Conservation (phyloP, 192 early-diverging fungal species). For the Anaeromyces robustus region DNA sequence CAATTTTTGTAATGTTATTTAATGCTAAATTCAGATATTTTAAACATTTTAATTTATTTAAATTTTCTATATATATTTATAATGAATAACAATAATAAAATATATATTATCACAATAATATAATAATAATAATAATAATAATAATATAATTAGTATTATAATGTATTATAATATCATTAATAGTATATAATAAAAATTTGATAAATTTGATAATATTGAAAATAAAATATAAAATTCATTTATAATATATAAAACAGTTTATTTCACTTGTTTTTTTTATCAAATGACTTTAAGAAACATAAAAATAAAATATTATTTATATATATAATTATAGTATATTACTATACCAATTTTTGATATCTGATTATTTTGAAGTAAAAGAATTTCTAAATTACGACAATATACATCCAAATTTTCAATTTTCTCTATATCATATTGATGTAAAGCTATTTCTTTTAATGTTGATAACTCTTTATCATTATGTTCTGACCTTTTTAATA, state of each 20-base stretch:
- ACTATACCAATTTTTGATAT: conserved; percentile 32
- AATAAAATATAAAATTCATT: too few relatives aligned
- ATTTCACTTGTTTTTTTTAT: too few relatives aligned
- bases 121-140: too few relatives aligned
- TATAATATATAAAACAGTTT: too few relatives aligned
- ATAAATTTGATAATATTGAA: too few relatives aligned
- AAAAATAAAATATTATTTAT: neutral
- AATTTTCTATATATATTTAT: conserved; percentile 19
- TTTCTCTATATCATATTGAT: conserved; percentile 47
- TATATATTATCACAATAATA: too few relatives aligned
- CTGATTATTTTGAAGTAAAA: conserved; percentile 40
- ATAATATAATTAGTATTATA: too few relatives aligned
- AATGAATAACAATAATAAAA: too few relatives aligned
- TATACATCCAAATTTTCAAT: conserved; percentile 44
- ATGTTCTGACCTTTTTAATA: conserved; percentile 34
- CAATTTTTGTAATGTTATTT: conserved; percentile 37
- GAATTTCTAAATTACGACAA: conserved; percentile 35
- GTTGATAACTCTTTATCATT: conserved; percentile 42
- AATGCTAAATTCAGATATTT: conserved; percentile 38
- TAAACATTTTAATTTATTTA: conserved; percentile 35
- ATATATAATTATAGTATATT: neutral
- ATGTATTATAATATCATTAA: too few relatives aligned
- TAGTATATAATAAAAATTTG: too few relatives aligned
- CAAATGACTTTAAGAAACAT: neutral
- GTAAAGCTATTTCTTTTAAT: conserved; percentile 33